Evolutionary conservation across 306 rosid species (phyloP).

Genomic region (Dryas alaskensis): DNA sequence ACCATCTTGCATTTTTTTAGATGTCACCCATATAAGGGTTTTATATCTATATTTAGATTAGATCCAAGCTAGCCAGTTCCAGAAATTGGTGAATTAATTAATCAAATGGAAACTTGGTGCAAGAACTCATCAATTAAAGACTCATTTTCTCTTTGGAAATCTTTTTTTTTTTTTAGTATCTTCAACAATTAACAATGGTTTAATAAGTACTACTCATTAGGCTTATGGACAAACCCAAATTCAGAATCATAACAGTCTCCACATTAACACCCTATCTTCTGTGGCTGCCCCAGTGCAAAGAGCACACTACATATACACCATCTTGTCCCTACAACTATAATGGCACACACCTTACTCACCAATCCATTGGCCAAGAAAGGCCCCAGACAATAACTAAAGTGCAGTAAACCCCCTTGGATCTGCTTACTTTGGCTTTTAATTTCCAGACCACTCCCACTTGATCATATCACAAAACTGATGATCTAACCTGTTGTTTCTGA

Average conservation of each 20-base stretch:
- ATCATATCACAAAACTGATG: not conserved
- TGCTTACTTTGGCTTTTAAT: not conserved
- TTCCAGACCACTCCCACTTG: not conserved
- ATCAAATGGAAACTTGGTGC: not conserved
- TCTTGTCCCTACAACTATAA: slow-evolving; percentile 16
- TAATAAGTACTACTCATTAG: not conserved
- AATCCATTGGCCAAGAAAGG: not conserved
- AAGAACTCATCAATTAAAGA: not conserved
- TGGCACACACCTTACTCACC: slow-evolving; percentile 6
- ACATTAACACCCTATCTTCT: not conserved
- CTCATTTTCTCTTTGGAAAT: not conserved
- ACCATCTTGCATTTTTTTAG: not conserved
- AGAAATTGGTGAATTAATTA: not conserved
- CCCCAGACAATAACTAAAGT: slow-evolving; percentile 8
- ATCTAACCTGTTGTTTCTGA: no score
- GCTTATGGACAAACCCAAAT: not conserved
- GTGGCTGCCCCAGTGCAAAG: not conserved
- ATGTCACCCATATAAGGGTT: not conserved
- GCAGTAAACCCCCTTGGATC: not conserved
- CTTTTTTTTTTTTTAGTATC: not conserved
- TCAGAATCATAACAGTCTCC: no score
- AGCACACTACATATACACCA: not conserved
- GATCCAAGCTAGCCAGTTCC: not conserved
- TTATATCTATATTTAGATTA: not conserved
- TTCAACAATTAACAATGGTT: not conserved